Conservation (phyloP, 345 rosid species). For the Mangifera indica region DNA sequence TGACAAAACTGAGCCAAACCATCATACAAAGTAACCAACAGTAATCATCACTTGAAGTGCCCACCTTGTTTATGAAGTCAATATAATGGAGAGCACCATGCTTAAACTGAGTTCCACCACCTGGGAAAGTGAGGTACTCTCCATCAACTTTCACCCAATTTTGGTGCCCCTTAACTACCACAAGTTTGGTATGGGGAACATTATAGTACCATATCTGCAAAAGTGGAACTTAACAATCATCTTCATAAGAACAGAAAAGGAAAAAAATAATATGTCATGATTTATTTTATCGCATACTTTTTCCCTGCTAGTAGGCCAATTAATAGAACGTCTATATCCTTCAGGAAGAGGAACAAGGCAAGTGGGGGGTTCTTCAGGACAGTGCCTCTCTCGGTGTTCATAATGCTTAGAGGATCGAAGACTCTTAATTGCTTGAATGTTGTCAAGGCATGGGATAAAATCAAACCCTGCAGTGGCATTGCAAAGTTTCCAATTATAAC, state of each 20-base stretch:
- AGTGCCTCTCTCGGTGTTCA: constrained; percentile 97
- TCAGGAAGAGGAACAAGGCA: constrained; percentile 89
- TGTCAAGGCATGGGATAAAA: constrained; percentile 97
- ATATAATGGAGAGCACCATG: constrained; percentile 91
- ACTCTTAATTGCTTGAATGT: constrained; percentile 69
- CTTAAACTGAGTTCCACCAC: constrained; percentile 97
- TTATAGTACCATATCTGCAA: constrained; percentile 88
- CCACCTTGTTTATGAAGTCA: constrained; percentile 88
- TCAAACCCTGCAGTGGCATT: constrained; percentile 87
- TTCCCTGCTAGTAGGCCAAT: constrained; percentile 96
- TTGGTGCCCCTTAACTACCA: constrained; percentile 87
- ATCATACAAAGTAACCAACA: constrained; percentile 10
- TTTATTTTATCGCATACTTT: constrained; percentile 54
- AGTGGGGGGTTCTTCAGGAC: constrained; percentile 82
- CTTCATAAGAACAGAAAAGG: not conserved
- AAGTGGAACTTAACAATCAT: constrained; percentile 15
- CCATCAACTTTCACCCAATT: constrained; percentile 97
- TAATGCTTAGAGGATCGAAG: constrained; percentile 80
- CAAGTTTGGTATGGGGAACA: constrained; percentile 94
- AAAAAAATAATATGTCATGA: not conserved
- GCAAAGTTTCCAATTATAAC: constrained; percentile 77
- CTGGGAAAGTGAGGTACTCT: constrained; percentile 93
- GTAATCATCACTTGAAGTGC: constrained; percentile 21
- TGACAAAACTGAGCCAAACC: not conserved
- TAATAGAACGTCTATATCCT: constrained; percentile 72